These are phyloP conservation scores for Phytophthora uliginosa DNA, from an alignment of 352 stramenopile genomes.

Conservation along the genomic window DNA sequence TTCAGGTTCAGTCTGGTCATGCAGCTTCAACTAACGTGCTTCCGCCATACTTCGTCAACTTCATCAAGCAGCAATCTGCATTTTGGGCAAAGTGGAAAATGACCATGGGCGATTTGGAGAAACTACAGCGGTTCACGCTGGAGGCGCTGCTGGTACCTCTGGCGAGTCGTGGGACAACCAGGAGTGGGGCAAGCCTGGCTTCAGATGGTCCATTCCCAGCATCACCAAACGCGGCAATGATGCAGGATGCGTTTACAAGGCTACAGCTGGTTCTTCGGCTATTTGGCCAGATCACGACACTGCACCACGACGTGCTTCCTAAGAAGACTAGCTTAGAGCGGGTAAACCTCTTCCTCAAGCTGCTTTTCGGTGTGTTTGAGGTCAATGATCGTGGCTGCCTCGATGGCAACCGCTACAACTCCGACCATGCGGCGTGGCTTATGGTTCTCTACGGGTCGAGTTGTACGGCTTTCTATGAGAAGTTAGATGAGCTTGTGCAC, in stretches of 20 bases:
- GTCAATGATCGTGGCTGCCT: slow-evolving; percentile 63
- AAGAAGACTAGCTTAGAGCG: slow-evolving; percentile 62
- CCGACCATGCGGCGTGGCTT: slow-evolving; percentile 61
- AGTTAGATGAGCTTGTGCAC: slow-evolving; percentile 85
- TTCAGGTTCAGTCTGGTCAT: slow-evolving; percentile 55
- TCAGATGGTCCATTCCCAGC: slow-evolving; percentile 48
- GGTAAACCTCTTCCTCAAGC: slow-evolving; percentile 61
- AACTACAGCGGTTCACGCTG: slow-evolving; percentile 64
- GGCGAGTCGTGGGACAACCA: slow-evolving; percentile 20
- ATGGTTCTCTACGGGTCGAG: slow-evolving; percentile 77
- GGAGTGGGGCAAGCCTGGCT: slow-evolving; percentile 7
- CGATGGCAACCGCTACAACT: slow-evolving; percentile 43
- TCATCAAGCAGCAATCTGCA: slow-evolving; percentile 80
- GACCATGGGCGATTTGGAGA: slow-evolving; percentile 60
- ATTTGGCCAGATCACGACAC: slow-evolving; percentile 71
- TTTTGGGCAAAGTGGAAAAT: slow-evolving; percentile 87
- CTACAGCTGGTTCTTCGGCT: slow-evolving; percentile 75
- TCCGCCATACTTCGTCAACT: slow-evolving; percentile 89
- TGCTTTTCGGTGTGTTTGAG: slow-evolving; percentile 71
- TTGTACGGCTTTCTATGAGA: slow-evolving; percentile 85
- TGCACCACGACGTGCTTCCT: slow-evolving; percentile 60
- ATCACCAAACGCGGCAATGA: slow-evolving; percentile 55
- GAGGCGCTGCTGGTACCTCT: slow-evolving; percentile 73
- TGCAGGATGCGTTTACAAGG: slow-evolving; percentile 84
- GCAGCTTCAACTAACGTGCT: slow-evolving; percentile 73